A percentile compares a stretch with the other conserved stretches of the same genome.
Conservation (phyloP, 257 asterid species). For the Rauvolfia tetraphylla region DNA sequence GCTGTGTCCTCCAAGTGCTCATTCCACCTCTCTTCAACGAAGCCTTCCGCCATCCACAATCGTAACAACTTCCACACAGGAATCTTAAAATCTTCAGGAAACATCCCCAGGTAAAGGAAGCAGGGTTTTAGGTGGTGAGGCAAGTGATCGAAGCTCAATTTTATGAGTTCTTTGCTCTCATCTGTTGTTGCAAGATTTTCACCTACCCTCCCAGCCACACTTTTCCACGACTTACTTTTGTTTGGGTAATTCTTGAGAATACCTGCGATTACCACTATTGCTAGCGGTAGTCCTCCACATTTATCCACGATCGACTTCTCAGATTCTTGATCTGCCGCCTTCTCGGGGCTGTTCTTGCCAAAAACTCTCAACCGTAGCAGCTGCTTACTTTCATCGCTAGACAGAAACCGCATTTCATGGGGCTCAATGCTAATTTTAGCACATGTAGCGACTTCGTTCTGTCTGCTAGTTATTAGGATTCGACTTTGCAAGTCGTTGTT, state of each 20-base stretch:
- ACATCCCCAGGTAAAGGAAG: not conserved
- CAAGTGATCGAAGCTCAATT: conserved; percentile 17
- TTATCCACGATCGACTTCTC: not conserved
- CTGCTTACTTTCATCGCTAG: not conserved
- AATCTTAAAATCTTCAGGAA: not conserved
- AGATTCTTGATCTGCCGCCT: not conserved
- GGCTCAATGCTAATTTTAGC: not conserved
- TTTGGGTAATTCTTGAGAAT: not conserved
- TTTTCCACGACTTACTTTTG: not conserved
- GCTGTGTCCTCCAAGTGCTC: conserved; percentile 1
- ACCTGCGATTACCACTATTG: not conserved
- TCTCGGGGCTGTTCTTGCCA: not conserved
- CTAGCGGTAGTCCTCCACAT: not conserved
- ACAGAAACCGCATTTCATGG: not conserved
- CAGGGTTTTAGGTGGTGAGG: not conserved
- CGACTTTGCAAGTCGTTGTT: not conserved
- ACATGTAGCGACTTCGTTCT: not conserved
- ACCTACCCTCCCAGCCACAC: not conserved
- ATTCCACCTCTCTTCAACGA: not conserved
- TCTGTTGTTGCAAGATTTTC: not conserved
- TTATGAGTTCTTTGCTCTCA: not conserved
- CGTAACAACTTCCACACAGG: not conserved
- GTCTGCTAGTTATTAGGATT: not conserved
- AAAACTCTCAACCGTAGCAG: not conserved
- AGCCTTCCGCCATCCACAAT: conserved; percentile 3